Base-by-base conservation (phyloP, 768 basidiomycete genomes). In the Asterophora lycoperdoides region DNA sequence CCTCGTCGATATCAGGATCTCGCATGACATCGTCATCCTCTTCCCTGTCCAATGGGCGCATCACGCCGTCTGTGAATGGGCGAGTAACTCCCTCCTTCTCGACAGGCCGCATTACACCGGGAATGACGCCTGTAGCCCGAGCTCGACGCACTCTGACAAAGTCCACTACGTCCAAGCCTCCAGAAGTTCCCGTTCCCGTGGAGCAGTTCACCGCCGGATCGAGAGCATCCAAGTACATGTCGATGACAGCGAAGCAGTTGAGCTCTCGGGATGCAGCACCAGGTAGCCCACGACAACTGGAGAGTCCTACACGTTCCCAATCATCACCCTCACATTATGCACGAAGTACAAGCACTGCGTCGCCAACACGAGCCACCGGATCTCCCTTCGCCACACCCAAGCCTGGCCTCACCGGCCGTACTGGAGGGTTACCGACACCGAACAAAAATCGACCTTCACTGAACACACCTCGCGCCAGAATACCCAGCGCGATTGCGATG, bases 171-270 rank as follows among this genome's bases (percentile, higher is more conserved):
- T 48, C 62, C 10, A 65, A 65, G 45, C 50, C 23, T 23, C 23
- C 63, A 48, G 62, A 59, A 52, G 54, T 64, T 44, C 48, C 72
- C 46, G 58, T 64, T 50, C 65, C 69, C 18, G 56, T 65, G 5
- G 65, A 71, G 60, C 68, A 70, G 56, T 83, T 93, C 49, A 90
- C 91, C 3, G 83, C 82, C 5, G 91, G 91, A 3, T 90, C 90
- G 2, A 75, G 92, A 38, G 91, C 92, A 8, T 86, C 87, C 36
- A 88, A 85, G 64, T 93, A 93, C 62, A 72, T 86, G 28, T 81
- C 83, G 13, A 81, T 93, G 79, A 93, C 89, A 1, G 91, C 91
- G 0, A 81, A 85, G 60, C 88, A 92, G 56, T 76, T 94, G 51
- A 80, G 65, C 60, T 77, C 72, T 18, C 77, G 77, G 43, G 68